Evolutionary conservation across 495 filamentous ascomycete species (phyloP).

Genomic region (Aspergillus steynii): DNA sequence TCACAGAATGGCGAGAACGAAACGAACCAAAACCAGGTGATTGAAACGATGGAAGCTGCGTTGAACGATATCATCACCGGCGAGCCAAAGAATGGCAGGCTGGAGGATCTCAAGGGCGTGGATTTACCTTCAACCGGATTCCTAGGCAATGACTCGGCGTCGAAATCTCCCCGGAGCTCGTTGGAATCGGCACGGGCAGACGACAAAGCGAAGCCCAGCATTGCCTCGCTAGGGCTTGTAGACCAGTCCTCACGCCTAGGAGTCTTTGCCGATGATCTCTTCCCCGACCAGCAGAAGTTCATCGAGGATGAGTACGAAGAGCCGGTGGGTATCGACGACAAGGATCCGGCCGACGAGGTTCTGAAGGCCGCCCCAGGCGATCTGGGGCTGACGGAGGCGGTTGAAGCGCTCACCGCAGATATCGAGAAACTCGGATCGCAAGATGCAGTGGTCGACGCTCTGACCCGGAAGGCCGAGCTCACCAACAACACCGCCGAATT

Average conservation of each 20-base stretch:
- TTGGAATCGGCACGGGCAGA: constrained; percentile 49
- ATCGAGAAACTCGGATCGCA: constrained; percentile 88
- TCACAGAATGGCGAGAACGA: constrained; percentile 50
- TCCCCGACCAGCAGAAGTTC: constrained; percentile 85
- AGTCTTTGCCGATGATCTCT: constrained; percentile 94
- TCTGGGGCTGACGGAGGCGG: constrained; percentile 89
- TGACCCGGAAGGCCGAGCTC: constrained; percentile 91
- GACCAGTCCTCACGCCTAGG: constrained; percentile 76
- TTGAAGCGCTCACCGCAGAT: constrained; percentile 77
- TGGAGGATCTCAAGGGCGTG: constrained; percentile 61
- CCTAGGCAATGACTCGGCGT: constrained; percentile 46
- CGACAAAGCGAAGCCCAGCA: constrained; percentile 72
- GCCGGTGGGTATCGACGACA: constrained; percentile 56
- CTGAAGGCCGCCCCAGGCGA: constrained; percentile 96
- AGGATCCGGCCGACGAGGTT: constrained; percentile 75
- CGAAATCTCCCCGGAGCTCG: constrained; percentile 55
- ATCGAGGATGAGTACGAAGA: constrained; percentile 84
- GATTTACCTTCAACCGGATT: constrained; percentile 46
- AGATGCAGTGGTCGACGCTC: constrained; percentile 85
- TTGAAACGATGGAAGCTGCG: constrained; percentile 92
- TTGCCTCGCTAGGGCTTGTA: constrained; percentile 88
- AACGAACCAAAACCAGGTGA: constrained; percentile 55
- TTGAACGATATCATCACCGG: constrained; percentile 94
- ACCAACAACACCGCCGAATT: constrained; percentile 95
- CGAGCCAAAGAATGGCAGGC: constrained; percentile 61